Conservation (phyloP, 2,329 filamentous ascomycete genomes). For the Gnomoniopsis sp. region DNA sequence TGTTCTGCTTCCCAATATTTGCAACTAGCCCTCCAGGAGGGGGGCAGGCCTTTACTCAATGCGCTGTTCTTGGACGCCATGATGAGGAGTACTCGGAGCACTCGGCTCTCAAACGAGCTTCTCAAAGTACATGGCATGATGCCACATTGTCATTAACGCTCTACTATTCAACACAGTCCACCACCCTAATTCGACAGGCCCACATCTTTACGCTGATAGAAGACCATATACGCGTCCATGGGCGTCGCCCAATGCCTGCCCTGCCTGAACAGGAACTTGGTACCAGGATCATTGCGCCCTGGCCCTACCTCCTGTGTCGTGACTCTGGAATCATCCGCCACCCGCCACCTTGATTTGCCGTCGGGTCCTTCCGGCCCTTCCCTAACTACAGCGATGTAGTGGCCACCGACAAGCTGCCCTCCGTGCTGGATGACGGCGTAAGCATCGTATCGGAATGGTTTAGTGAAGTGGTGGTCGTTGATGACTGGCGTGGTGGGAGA, state of each 20-base stretch:
- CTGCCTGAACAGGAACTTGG: slow-evolving; percentile 36
- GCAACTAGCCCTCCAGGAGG: too few species aligned
- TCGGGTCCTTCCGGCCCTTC: slow-evolving; percentile 36
- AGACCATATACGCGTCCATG: slow-evolving; percentile 45
- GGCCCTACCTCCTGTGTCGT: slow-evolving; percentile 39
- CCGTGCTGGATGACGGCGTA: slow-evolving; percentile 87
- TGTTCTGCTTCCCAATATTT: too few species aligned
- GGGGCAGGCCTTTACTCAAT: too few species aligned
- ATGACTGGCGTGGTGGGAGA: slow-evolving; percentile 23
- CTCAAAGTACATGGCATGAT: too few species aligned
- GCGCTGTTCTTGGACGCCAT: too few species aligned
- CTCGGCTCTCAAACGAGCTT: too few species aligned
- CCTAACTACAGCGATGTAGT: slow-evolving; percentile 73
- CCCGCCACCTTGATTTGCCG: slow-evolving; percentile 44
- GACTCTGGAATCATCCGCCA: slow-evolving; percentile 45
- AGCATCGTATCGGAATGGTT: slow-evolving; percentile 74
- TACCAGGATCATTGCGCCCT: slow-evolving; percentile 30
- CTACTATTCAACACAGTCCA: neutral
- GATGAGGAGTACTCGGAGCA: too few species aligned
- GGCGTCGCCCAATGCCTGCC: slow-evolving; percentile 21
- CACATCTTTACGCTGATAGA: slow-evolving; percentile 30
- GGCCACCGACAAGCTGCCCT: slow-evolving; percentile 63
- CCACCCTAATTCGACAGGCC: neutral
- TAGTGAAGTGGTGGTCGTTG: slow-evolving; percentile 38
- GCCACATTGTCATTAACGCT: neutral